Conservation (phyloP, 2,329 filamentous ascomycete species). For the Fonsecaea multimorphosa region DNA sequence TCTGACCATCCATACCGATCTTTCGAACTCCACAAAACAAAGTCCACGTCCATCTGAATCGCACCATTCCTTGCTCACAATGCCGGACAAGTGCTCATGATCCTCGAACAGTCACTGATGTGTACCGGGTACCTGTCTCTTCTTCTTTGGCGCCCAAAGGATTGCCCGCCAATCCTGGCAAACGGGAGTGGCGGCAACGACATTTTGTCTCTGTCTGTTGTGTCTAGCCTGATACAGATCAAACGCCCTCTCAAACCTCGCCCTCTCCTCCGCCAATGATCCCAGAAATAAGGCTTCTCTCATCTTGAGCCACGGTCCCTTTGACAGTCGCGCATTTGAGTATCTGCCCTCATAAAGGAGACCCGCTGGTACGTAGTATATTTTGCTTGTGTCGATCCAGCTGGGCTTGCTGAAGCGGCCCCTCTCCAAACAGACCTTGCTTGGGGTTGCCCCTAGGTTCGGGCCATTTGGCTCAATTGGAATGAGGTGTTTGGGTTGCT, state of each 20-base stretch:
- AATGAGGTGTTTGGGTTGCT: slow-evolving; percentile 7
- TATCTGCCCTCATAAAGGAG: neutral
- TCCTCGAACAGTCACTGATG: too few relatives aligned
- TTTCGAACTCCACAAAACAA: too few relatives aligned
- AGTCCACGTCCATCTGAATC: too few relatives aligned
- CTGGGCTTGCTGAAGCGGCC: neutral
- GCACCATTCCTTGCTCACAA: too few relatives aligned
- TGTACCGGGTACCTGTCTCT: too few relatives aligned
- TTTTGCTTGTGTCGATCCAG: slow-evolving; percentile 13
- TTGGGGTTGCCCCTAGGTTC: neutral
- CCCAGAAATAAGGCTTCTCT: neutral
- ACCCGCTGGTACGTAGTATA: slow-evolving; percentile 4
- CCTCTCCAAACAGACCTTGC: neutral
- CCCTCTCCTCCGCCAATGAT: slow-evolving; percentile 4
- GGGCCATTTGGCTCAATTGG: slow-evolving; percentile 8
- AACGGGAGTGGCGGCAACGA: too few relatives aligned
- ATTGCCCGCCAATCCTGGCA: neutral
- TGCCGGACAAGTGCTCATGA: too few relatives aligned
- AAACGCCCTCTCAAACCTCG: neutral
- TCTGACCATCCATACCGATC: neutral
- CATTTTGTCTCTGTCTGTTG: too few relatives aligned
- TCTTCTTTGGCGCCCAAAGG: too few relatives aligned
- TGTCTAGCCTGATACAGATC: neutral
- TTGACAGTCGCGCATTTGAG: neutral
- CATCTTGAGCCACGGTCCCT: slow-evolving; percentile 4